Base-by-base conservation (phyloP, 805 yeast genomes). In the Yamadazyma scolyti region DNA sequence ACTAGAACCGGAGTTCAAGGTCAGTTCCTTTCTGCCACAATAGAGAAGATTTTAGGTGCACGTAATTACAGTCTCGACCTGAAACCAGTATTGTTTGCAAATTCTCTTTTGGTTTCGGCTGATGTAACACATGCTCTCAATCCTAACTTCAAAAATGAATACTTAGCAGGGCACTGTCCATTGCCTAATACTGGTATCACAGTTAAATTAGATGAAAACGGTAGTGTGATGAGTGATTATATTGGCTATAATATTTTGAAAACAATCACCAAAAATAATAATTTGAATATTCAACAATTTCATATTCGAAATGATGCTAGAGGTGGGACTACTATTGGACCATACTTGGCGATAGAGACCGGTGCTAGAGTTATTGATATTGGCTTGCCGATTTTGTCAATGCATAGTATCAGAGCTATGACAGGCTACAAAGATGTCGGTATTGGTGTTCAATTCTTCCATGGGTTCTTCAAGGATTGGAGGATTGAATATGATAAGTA, bases 261-360 rank as follows among this genome's bases (percentile, higher is more conserved):
- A 24, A 24, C 40, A 9, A 44, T 64, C n/a, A 52, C 60, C 8
- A 20, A 36, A 7, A 34, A 36, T 16, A 40, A 52, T 25, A 48
- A 42, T 11, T 46, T 57, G 4, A 39, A 48, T 20, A 37, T 65
- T 16, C 71, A 65, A 36, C 47, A 44, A 18, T 65, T 65, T 34
- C 71, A 65, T 33, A 56, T 64, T 17, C 47, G 68, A 15, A 65
- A 65, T 37, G 70, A 61, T 34, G 47, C 50, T n/a, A 47, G 63
- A 12, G 57, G 65, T 3, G 71, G 71, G 3, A 58, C 67, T 8
- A 65, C 71, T 9, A 65, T 65, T 28, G 71, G 71, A 1, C 71
- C 71, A 2, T 52, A 54, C 29, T 41, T 65, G 42, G 58, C 66
- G 3, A 43, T 45, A 10, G 59, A 46, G 9, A 55, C 59, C 1